These are phyloP conservation scores for Plasmodium malariae DNA, from an alignment of 169 alveolate genomes.

Conservation along the genomic window DNA sequence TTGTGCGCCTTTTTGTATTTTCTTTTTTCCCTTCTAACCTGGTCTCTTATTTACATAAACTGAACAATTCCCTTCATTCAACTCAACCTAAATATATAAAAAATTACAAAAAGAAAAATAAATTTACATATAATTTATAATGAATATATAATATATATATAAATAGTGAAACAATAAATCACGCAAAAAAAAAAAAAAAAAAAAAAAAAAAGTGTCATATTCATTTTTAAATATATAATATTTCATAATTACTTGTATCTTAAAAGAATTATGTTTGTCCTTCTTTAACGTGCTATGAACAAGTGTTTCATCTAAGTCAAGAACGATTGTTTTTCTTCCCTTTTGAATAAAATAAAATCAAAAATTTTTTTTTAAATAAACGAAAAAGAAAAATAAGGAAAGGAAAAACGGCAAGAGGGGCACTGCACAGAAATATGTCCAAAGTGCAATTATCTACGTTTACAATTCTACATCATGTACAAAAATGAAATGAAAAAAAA, in stretches of 20 bases:
- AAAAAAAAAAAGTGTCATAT: neutral
- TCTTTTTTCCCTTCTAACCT: constrained; percentile 69
- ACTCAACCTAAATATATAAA: constrained; percentile 78
- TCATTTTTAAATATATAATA: neutral
- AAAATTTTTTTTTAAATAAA: neutral
- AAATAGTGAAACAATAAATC: neutral
- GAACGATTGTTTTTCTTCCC: constrained; percentile 84
- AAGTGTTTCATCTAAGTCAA: constrained; percentile 86
- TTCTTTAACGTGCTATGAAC: constrained; percentile 82
- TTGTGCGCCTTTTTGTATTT: neutral
- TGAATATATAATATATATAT: neutral
- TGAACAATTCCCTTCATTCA: constrained; percentile 82
- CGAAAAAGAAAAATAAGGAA: neutral
- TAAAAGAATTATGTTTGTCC: constrained; percentile 78
- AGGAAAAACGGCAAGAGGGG: neutral
- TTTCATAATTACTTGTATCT: constrained; percentile 64
- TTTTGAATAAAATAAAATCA: constrained; percentile 7
- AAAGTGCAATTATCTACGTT: neutral
- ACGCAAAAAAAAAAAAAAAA: neutral
- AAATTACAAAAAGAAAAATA: constrained; percentile 4
- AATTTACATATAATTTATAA: neutral
- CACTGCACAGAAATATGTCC: neutral
- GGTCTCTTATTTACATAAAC: constrained; percentile 88
- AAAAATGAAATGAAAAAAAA: neutral
- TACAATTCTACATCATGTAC: neutral